Evolutionary conservation across 257 asterid genomes (phyloP).

Genomic region (Lithospermum erythrorhizon): DNA sequence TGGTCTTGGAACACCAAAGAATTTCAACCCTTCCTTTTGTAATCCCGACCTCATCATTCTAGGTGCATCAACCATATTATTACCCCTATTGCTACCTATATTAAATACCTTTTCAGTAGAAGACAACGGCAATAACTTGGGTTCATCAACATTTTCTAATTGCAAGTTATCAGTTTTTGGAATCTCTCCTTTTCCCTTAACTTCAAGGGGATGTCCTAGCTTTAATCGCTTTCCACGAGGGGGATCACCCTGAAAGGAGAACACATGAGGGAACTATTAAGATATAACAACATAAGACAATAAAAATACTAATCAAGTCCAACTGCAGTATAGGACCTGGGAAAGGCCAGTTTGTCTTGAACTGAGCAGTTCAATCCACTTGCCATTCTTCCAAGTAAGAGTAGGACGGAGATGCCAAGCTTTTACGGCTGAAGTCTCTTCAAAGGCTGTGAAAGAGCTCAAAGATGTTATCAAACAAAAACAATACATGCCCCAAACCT

Average conservation of each 20-base stretch:
- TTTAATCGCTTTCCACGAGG: slow-evolving; percentile 68
- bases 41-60: slow-evolving; percentile 64
- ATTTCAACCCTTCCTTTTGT: slow-evolving; percentile 70
- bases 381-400: too few species aligned
- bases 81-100: slow-evolving; percentile 44
- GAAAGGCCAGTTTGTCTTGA: too few species aligned
- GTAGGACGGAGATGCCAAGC: too few species aligned
- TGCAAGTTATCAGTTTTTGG: too few species aligned
- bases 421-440: too few species aligned
- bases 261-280: background rate
- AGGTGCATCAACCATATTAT: slow-evolving; percentile 31
- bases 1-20: slow-evolving; percentile 87
- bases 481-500: slow-evolving; percentile 2
- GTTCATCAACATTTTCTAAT: slow-evolving; percentile 26
- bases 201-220: slow-evolving; percentile 29
- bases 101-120: slow-evolving; percentile 21
- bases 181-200: background rate
- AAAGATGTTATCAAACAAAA: slow-evolving; percentile 12
- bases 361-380: too few species aligned
- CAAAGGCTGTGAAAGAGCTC: background rate
- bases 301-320: background rate
- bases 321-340: background rate
- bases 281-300: too few species aligned
- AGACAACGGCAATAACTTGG: slow-evolving; percentile 8
- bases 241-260: slow-evolving; percentile 62